Evolutionary conservation across 345 rosid genomes (phyloP).

Genomic region (Lepidium sativum): DNA sequence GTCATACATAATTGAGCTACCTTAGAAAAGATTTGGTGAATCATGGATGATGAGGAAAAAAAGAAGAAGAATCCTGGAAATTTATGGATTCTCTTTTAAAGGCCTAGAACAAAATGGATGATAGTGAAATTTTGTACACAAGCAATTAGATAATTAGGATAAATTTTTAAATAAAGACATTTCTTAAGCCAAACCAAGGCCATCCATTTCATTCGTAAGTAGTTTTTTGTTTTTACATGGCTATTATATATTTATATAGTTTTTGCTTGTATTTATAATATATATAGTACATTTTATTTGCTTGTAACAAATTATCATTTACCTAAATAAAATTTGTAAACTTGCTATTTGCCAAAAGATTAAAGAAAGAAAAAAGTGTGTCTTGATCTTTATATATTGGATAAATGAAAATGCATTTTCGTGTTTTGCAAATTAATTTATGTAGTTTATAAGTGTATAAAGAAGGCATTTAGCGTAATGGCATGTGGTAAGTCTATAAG

Average conservation of each 20-base stretch:
- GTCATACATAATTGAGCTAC: constrained; percentile 11
- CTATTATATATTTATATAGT: background rate
- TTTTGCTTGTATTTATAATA: background rate
- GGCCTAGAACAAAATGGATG: constrained; percentile 3
- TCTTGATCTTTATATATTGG: background rate
- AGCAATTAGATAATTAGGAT: constrained; percentile 1
- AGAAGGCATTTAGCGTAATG: too few species aligned
- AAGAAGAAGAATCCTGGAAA: background rate
- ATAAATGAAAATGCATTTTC: background rate
- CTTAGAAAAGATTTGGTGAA: background rate
- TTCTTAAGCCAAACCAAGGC: constrained; percentile 3
- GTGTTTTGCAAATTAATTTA: background rate
- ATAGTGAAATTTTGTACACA: constrained; percentile 20
- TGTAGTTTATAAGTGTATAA: background rate
- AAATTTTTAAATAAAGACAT: background rate
- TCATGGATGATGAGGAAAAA: background rate
- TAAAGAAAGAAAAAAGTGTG: background rate
- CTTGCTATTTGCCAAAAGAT: background rate
- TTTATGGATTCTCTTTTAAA: background rate
- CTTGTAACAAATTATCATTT: background rate
- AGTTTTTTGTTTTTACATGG: background rate
- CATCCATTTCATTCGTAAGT: background rate
- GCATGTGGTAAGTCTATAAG: too few species aligned
- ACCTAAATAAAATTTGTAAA: background rate
- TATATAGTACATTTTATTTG: background rate